phyloP scores from a whole-genome alignment of 345 rosid genomes.

The Populus deltoides region DNA sequence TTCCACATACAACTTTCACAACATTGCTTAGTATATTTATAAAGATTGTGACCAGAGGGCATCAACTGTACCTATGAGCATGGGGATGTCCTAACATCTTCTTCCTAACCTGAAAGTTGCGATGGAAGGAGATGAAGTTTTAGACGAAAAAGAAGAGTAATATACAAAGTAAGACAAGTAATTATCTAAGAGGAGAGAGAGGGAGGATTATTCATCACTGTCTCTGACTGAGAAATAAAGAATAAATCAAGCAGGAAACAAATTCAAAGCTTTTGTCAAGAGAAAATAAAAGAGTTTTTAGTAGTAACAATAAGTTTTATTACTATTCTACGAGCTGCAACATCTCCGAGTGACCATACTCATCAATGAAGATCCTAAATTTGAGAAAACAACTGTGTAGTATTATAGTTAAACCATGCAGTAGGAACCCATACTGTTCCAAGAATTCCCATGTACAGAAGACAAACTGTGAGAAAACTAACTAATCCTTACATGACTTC shows the following conservation, averaged over 20 bases:
- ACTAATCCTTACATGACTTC: slow-evolving; percentile 72
- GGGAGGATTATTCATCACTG: not conserved
- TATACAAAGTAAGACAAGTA: not conserved
- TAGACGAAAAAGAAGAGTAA: not conserved
- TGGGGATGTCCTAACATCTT: slow-evolving; percentile 64
- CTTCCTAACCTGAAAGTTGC: slow-evolving; percentile 57
- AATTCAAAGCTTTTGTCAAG: not conserved
- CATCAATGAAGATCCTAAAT: not conserved
- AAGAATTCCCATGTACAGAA: not conserved
- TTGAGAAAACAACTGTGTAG: not conserved
- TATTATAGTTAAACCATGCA: not conserved
- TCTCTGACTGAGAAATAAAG: not conserved
- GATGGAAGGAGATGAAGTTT: not conserved
- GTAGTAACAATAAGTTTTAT: not conserved
- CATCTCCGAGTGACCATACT: not conserved
- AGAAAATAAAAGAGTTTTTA: not conserved
- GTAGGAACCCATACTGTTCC: slow-evolving; percentile 1
- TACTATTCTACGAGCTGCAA: not conserved
- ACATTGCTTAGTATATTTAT: not conserved
- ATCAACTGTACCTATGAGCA: slow-evolving; percentile 54
- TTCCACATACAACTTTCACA: not conserved
- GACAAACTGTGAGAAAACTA: slow-evolving; percentile 21
- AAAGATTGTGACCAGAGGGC: not conserved
- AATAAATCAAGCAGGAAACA: not conserved
- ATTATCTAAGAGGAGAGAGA: not conserved